Conservation (phyloP, 1,284 basidiomycete species). For the Ceraceosorus guamensis region DNA sequence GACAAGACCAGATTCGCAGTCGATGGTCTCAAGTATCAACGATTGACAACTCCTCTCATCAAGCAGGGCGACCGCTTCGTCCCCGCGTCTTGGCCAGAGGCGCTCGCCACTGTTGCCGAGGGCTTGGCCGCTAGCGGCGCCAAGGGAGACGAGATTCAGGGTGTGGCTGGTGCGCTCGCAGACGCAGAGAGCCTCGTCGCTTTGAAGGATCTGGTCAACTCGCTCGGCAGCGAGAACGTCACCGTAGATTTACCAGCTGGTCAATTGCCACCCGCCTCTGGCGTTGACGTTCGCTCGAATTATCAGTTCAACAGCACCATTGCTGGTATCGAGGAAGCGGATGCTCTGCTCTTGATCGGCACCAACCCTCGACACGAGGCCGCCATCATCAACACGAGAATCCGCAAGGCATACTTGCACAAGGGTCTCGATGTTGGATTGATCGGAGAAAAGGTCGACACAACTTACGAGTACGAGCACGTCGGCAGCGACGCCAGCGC, state of each 20-base stretch:
- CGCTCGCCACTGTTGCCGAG: slow-evolving; percentile 68
- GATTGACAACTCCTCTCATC: slow-evolving; percentile 83
- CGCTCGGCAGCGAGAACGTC: slow-evolving; percentile 90
- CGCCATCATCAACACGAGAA: slow-evolving; percentile 91
- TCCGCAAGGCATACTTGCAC: slow-evolving; percentile 88
- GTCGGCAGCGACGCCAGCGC: slow-evolving; percentile 74
- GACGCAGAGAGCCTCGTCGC: slow-evolving; percentile 91
- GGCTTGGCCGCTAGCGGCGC: slow-evolving; percentile 76
- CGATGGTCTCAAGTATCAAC: slow-evolving; percentile 92
- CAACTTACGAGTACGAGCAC: slow-evolving; percentile 86
- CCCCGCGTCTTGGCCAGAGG: slow-evolving; percentile 84
- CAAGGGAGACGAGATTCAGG: slow-evolving; percentile 90
- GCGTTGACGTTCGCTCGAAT: slow-evolving; percentile 87
- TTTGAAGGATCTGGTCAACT: slow-evolving; percentile 88
- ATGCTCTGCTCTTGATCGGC: slow-evolving; percentile 86
- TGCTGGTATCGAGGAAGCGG: slow-evolving; percentile 81
- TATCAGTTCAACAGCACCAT: slow-evolving; percentile 97
- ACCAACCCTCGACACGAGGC: slow-evolving; percentile 98
- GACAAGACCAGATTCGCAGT: slow-evolving; percentile 97
- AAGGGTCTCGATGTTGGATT: slow-evolving; percentile 76
- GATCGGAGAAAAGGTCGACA: slow-evolving; percentile 84
- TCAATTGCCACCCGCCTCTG: slow-evolving; percentile 61
- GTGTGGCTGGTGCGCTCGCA: slow-evolving; percentile 81
- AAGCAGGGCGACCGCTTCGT: slow-evolving; percentile 89
- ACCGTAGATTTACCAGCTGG: slow-evolving; percentile 70